These are phyloP conservation scores for Diaporthe eres DNA, from an alignment of 2,329 filamentous ascomycete genomes.

Conservation along the genomic window DNA sequence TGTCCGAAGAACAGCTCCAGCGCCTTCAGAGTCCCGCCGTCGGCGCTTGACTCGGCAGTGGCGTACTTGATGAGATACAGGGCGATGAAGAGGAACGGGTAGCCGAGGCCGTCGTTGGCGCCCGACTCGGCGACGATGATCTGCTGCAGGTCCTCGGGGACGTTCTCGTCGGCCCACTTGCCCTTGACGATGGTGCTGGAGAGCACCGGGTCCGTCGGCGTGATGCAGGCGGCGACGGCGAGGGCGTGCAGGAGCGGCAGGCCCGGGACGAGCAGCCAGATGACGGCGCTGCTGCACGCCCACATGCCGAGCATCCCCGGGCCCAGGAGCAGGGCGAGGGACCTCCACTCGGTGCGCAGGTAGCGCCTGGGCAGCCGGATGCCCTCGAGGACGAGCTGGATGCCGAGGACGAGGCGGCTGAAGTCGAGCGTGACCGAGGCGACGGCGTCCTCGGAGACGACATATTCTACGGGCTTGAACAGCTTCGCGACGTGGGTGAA, in stretches of 20 bases:
- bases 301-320: conserved; percentile 92
- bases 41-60: conserved; percentile 63
- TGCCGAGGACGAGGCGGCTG: conserved; percentile 86
- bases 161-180: conserved; percentile 91
- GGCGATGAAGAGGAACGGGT: conserved; percentile 88
- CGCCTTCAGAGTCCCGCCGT: conserved; percentile 74
- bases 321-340: conserved; percentile 80
- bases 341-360: conserved; percentile 82
- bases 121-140: conserved; percentile 88
- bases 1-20: conserved; percentile 89
- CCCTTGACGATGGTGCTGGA: conserved; percentile 94
- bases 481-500: conserved; percentile 85
- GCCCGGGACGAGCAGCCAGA: conserved; percentile 82
- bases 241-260: conserved; percentile 83
- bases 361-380: conserved; percentile 90
- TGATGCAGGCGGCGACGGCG: conserved; percentile 87
- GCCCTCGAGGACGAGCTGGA: conserved; percentile 90
- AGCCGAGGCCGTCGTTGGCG: conserved; percentile 90
- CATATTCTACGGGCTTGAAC: conserved; percentile 83
- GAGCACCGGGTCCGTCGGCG: conserved; percentile 89
- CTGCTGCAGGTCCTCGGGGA: conserved; percentile 84
- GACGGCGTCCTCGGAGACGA: conserved; percentile 70
- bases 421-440: conserved; percentile 86
- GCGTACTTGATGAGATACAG: conserved; percentile 86
- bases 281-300: conserved; percentile 80